Percentiles rank a stretch among this genome's conserved stretches.
Conservation (phyloP, 495 filamentous ascomycete genomes). For the Aspergillus haitiensis region DNA sequence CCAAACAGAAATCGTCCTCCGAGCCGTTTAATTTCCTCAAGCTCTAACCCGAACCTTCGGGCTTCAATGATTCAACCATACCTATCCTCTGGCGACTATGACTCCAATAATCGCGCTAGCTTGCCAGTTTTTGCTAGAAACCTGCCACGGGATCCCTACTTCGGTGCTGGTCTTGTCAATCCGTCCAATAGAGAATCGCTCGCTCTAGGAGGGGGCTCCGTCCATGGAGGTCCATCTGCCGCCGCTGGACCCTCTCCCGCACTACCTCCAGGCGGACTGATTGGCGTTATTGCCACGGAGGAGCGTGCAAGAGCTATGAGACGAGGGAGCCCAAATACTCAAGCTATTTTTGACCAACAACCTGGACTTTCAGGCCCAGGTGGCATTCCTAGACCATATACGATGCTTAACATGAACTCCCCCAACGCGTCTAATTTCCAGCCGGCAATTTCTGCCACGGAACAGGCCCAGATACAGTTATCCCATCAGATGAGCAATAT, state of each 20-base stretch:
- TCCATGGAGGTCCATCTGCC: conserved; percentile 53
- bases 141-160: conserved; percentile 86
- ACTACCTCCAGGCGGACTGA: conserved; percentile 67
- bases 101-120: conserved; percentile 41
- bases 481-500: conserved; percentile 85
- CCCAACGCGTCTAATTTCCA: conserved; percentile 34
- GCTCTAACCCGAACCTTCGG: conserved; percentile 57
- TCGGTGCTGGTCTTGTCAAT: conserved; percentile 78
- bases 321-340: conserved; percentile 72
- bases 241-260: conserved; percentile 35
- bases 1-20: conserved; percentile 81
- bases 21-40: conserved; percentile 62
- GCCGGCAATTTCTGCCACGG: conserved; percentile 50
- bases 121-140: conserved; percentile 85
- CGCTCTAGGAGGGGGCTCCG: conserved; percentile 60
- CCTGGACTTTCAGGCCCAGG: conserved; percentile 33
- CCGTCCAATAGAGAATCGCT: conserved; percentile 74
- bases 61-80: conserved; percentile 39
- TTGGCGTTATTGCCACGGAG: conserved; percentile 88
- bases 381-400: conserved; percentile 47
- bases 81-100: conserved; percentile 46
- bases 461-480: conserved; percentile 80
- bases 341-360: conserved; percentile 48
- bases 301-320: conserved; percentile 75
- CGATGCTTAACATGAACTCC: conserved; percentile 49